Evolutionary conservation across 2,329 filamentous ascomycete species (phyloP).

Genomic region (Venturia oleaginea): DNA sequence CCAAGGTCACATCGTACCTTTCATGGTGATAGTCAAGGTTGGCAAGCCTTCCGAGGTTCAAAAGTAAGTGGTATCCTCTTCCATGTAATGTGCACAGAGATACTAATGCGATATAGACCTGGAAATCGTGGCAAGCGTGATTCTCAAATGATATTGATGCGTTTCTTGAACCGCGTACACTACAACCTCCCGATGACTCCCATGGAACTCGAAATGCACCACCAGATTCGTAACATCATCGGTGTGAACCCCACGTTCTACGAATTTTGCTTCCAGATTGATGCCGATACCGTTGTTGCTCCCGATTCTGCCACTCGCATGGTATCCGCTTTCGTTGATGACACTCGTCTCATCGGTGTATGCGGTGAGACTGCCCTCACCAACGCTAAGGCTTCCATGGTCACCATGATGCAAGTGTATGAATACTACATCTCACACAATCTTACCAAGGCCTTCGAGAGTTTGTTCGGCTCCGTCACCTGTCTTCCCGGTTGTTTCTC

Average conservation of each 20-base stretch:
- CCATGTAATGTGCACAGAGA: neutral
- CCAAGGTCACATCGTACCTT: slow-evolving; percentile 94
- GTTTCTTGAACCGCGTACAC: slow-evolving; percentile 97
- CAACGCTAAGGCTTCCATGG: slow-evolving; percentile 85
- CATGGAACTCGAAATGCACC: slow-evolving; percentile 94
- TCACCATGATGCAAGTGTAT: slow-evolving; percentile 99
- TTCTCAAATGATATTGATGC: slow-evolving; percentile 97
- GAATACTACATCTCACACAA: slow-evolving; percentile 99
- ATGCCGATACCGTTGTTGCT: slow-evolving; percentile 92
- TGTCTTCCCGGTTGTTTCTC: slow-evolving; percentile 98
- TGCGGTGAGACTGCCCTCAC: slow-evolving; percentile 92
- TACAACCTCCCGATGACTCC: slow-evolving; percentile 96
- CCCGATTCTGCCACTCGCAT: slow-evolving; percentile 85
- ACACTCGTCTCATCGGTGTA: slow-evolving; percentile 85
- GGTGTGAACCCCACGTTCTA: slow-evolving; percentile 98
- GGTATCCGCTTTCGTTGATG: slow-evolving; percentile 80
- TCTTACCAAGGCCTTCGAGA: slow-evolving; percentile 92
- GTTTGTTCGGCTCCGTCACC: slow-evolving; percentile 91
- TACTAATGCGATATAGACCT: slow-evolving; percentile 38
- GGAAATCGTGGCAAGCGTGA: slow-evolving; percentile 99
- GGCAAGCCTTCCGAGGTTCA: slow-evolving; percentile 71
- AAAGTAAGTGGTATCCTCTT: slow-evolving; percentile 24
- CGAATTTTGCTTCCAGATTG: slow-evolving; percentile 92
- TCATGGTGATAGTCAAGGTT: slow-evolving; percentile 93
- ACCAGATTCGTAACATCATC: slow-evolving; percentile 97